Percentiles rank a stretch among this genome's conserved stretches.
Evolutionary conservation across 2,329 filamentous ascomycete species (phyloP).

Genomic region (Fusarium guadeloupense): DNA sequence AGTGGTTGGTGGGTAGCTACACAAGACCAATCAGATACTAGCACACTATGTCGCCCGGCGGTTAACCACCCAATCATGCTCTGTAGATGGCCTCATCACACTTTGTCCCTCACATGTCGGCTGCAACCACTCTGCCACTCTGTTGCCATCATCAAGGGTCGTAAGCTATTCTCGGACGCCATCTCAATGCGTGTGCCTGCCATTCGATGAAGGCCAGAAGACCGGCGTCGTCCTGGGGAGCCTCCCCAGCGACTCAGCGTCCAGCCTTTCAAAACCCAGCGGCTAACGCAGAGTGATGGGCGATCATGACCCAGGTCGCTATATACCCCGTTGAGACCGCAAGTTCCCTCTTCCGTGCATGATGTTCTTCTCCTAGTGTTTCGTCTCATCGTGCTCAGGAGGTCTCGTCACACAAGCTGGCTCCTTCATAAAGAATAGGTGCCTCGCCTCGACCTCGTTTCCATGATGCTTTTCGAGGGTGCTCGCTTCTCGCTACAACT

Average conservation of each 20-base stretch:
- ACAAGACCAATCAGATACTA: constrained; percentile 35
- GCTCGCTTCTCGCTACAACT: constrained; percentile 40
- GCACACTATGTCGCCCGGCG: constrained; percentile 45
- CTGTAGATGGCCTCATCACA: constrained; percentile 36
- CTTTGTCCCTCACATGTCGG: constrained; percentile 34
- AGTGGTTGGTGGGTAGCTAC: constrained; percentile 30
- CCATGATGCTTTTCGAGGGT: constrained; percentile 54
- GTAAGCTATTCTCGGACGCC: constrained; percentile 49
- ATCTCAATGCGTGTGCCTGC: constrained; percentile 51
- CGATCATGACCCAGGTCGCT: constrained; percentile 62
- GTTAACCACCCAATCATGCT: constrained; percentile 57
- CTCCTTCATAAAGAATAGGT: constrained; percentile 46
- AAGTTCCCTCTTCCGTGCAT: constrained; percentile 53
- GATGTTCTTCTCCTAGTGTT: constrained; percentile 60
- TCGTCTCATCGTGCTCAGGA: constrained; percentile 57
- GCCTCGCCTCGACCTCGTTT: constrained; percentile 35
- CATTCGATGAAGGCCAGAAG: constrained; percentile 40
- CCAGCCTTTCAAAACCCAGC: constrained; percentile 50
- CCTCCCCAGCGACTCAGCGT: constrained; percentile 53
- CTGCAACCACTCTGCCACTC: constrained; percentile 45
- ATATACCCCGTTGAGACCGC: constrained; percentile 64
- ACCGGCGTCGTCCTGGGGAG: constrained; percentile 39
- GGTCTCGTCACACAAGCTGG: constrained; percentile 51
- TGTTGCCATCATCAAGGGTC: constrained; percentile 44
- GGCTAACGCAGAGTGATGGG: constrained; percentile 55